phyloP scores from a whole-genome alignment of 1,284 basidiomycete species.

The Vanrija pseudolonga region DNA sequence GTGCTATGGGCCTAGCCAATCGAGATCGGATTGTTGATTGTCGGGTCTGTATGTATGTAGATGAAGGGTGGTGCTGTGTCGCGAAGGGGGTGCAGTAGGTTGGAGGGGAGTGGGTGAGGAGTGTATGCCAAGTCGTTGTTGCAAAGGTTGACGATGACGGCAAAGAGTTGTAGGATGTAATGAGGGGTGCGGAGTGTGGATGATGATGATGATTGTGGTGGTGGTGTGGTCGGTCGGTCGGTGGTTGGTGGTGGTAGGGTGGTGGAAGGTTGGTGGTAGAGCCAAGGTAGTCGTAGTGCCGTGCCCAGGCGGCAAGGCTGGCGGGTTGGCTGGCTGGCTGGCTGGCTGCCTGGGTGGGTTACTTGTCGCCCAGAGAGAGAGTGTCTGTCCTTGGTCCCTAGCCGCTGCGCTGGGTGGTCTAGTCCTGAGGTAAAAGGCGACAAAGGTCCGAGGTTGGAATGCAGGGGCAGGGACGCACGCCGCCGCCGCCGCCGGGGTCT shows the following conservation, averaged over 20 bases:
- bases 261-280: too few relatives aligned
- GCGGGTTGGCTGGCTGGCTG: too few relatives aligned
- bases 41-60: neutral
- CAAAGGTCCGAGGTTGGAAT: neutral
- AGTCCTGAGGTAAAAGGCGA: neutral
- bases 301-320: too few relatives aligned
- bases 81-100: neutral
- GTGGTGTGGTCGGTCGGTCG: too few relatives aligned
- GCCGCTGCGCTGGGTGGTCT: too few relatives aligned
- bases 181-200: neutral
- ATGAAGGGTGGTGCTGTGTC: neutral
- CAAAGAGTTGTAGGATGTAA: neutral
- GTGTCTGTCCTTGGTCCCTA: too few relatives aligned
- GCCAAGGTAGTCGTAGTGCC: too few relatives aligned
- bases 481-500: too few relatives aligned
- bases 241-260: too few relatives aligned
- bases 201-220: neutral
- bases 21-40: neutral
- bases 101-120: neutral
- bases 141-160: neutral
- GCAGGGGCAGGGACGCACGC: neutral
- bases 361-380: too few relatives aligned
- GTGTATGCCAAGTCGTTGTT: neutral
- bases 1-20: neutral
- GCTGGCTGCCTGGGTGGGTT: too few relatives aligned